Evolutionary conservation across 1,284 basidiomycete species (phyloP).

Genomic region (Papiliotrema laurentii): DNA sequence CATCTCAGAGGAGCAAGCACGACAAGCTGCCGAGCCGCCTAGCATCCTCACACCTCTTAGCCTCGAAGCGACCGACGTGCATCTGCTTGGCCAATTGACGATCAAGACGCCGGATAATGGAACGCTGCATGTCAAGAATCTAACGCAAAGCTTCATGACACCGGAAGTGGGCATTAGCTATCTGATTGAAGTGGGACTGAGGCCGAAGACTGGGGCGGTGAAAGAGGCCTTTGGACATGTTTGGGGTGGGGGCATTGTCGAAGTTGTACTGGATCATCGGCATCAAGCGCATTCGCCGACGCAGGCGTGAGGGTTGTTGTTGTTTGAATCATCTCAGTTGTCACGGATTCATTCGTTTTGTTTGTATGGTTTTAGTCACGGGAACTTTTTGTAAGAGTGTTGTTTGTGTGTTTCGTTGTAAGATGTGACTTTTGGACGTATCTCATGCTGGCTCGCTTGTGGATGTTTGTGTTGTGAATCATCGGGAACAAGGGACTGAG

Average conservation of each 20-base stretch:
- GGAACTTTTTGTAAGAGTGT: no score
- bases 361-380: no score
- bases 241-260: constrained; percentile 34
- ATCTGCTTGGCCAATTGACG: constrained; percentile 24
- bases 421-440: no score
- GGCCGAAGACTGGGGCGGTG: constrained; percentile 28
- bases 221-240: constrained; percentile 34
- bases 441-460: no score
- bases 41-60: constrained; percentile 6
- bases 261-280: constrained; percentile 28
- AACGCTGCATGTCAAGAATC: constrained; percentile 7
- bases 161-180: constrained; percentile 34
- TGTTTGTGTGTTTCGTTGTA: no score
- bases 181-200: constrained; percentile 29
- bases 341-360: no score
- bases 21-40: neutral
- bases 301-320: no score
- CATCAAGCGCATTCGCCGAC: no score
- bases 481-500: neutral
- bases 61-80: constrained; percentile 28
- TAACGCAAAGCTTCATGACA: constrained; percentile 30
- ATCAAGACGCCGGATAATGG: constrained; percentile 6
- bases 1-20: neutral
- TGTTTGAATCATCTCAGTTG: no score
- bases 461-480: neutral